Evolutionary conservation across 1,139 yeast genomes (phyloP).

Genomic region (Suhomyces guaymorum): DNA sequence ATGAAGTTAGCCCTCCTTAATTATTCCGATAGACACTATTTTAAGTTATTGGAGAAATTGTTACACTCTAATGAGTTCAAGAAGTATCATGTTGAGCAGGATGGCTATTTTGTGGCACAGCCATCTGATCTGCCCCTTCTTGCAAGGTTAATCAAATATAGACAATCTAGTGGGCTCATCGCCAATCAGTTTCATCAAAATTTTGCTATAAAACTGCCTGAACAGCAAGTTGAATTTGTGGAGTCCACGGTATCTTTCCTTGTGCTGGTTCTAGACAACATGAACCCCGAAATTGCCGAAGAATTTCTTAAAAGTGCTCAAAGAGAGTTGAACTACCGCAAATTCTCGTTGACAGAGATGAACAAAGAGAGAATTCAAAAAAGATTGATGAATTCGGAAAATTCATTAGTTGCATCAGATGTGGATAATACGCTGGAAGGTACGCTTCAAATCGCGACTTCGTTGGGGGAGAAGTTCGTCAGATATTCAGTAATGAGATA

Average conservation of each 20-base stretch:
- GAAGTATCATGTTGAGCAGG: conserved; percentile 19
- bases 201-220: conserved; percentile 17
- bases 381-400: conserved; percentile 2
- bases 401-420: no score
- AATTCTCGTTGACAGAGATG: conserved; percentile 9
- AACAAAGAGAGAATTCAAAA: conserved; percentile 4
- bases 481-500: conserved; percentile 11
- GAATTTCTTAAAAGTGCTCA: conserved; percentile 8
- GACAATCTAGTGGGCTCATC: conserved; percentile 15
- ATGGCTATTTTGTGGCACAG: conserved; percentile 16
- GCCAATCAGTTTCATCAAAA: conserved; percentile 25
- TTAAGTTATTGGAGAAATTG: conserved; percentile 4
- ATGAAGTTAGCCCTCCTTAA: conserved; percentile 7
- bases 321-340: conserved; percentile 9
- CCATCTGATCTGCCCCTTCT: conserved; percentile 3
- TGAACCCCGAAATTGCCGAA: conserved; percentile 18
- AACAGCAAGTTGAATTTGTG: conserved; percentile 10
- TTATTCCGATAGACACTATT: conserved; percentile 7
- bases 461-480: no score
- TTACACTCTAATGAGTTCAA: conserved; percentile 18
- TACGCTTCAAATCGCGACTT: no score
- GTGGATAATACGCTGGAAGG: no score
- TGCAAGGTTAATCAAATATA: conserved; percentile 10
- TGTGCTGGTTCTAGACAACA: conserved; percentile 17
- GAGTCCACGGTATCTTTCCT: conserved; percentile 19